Evolutionary conservation across 257 asterid species (phyloP), one percentile per base, ranked within the genome.

Genomic region (Perilla frutescens): DNA sequence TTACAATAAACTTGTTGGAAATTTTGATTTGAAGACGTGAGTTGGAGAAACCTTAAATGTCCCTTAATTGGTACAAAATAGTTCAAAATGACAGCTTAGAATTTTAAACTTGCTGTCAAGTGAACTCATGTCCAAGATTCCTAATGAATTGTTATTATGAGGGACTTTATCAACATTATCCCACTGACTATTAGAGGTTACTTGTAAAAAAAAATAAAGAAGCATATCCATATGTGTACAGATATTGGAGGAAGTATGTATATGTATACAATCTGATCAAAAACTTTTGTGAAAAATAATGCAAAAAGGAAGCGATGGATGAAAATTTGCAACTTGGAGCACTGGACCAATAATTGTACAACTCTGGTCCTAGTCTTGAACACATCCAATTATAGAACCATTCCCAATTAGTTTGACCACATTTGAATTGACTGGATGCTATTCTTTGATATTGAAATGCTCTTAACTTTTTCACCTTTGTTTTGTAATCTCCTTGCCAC

Each of bases 321-420:
- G 78, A 26, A 64, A 71, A 36, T 56, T 65, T 54, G 29, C 13
- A 66, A 77, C 4, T 64, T 48, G 77, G 77, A 71, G 6, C 48
- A 66, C 31, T 71, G 13, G 36, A 13, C 31, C 66, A 77, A 51
- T 73, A 43, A 79, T 61, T 79, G 68, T 80, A 74, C 80, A 43
- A 40, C 6, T 26, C 64, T 39, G 83, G 80, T 64, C 80, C 79
- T 79, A 68, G 76, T 51, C 49, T 62, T 68, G 40, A 51, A 13
- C 65, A 65, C 26, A 49, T 67, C 72, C 74, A 72, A 70, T 71
- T 77, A 77, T 71, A 48, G 68, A 72, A 66, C 58, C 70, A 51
- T 58, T 71, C 54, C 49, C 57, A 71, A n/a, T 75, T 53, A 3
- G 53, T 80, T 80, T 76, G 84, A 80, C 84, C 76, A 40, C 55